These are phyloP conservation scores for Kodamaea arcana DNA, from an alignment of 1,139 yeast species.

Conservation along the genomic window DNA sequence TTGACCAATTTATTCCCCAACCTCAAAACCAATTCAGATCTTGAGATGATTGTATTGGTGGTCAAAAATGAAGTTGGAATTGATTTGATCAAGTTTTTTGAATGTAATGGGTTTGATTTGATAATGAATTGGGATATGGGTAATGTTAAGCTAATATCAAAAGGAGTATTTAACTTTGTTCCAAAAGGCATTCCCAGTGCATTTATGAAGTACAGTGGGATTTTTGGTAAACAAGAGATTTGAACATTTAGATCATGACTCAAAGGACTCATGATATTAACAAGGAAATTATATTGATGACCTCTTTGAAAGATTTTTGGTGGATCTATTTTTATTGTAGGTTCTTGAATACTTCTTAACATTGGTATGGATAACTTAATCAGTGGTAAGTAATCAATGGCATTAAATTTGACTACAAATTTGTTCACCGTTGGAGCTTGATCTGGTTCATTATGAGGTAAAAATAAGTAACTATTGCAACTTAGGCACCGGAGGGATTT, in stretches of 20 bases:
- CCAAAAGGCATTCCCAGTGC: slow-evolving; percentile 8
- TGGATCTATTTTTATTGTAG: slow-evolving; percentile 2
- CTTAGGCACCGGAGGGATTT: slow-evolving; percentile 23
- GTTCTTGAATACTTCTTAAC: slow-evolving; percentile 4
- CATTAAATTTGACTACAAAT: slow-evolving; percentile 27
- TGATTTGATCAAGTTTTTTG: slow-evolving; percentile 16
- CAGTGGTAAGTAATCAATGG: slow-evolving; percentile 32
- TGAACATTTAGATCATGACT: slow-evolving; percentile 12
- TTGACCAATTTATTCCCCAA: slow-evolving; percentile 16
- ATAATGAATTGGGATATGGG: slow-evolving; percentile 23
- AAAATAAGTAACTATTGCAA: slow-evolving; percentile 25
- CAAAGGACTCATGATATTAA: slow-evolving; percentile 31
- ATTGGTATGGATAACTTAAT: slow-evolving; percentile 13
- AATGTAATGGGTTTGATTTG: slow-evolving; percentile 13
- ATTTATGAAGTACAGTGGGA: slow-evolving; percentile 12
- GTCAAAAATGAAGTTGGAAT: slow-evolving; percentile 36
- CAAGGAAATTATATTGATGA: slow-evolving; percentile 16
- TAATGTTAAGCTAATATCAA: slow-evolving; percentile 17
- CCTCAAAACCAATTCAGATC: slow-evolving; percentile 30
- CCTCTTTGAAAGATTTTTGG: slow-evolving; percentile 10
- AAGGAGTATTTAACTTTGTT: slow-evolving; percentile 2
- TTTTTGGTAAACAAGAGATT: slow-evolving; percentile 15
- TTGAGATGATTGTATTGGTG: slow-evolving; percentile 23
- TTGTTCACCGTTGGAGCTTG: slow-evolving; percentile 28
- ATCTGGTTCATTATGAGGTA: slow-evolving; percentile 24